A percentile compares a stretch with the other conserved stretches of the same genome.
These are phyloP conservation scores for Aphanomyces astaci DNA, from an alignment of 352 stramenopile species.

Conservation along the genomic window DNA sequence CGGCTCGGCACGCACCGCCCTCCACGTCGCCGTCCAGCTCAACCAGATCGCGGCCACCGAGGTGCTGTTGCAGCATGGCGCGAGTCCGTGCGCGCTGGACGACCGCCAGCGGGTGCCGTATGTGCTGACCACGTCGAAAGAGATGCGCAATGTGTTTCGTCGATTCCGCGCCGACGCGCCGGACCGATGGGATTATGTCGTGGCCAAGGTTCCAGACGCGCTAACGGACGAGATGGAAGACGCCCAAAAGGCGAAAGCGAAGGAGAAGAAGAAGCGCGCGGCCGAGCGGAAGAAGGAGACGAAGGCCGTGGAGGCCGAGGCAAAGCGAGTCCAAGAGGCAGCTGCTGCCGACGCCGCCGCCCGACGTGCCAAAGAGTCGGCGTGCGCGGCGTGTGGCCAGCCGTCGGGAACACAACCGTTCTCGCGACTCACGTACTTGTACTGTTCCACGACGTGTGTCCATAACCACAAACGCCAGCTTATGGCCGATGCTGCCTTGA, in stretches of 20 bases:
- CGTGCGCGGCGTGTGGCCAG: slow-evolving; percentile 73
- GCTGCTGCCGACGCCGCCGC: slow-evolving; percentile 24
- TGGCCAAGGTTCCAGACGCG: slow-evolving; percentile 60
- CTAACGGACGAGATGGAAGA: slow-evolving; percentile 78
- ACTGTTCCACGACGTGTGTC: slow-evolving; percentile 92
- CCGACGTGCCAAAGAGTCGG: slow-evolving; percentile 57
- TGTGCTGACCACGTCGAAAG: slow-evolving; percentile 83
- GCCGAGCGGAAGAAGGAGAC: slow-evolving; percentile 88
- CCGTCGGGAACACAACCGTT: slow-evolving; percentile 84
- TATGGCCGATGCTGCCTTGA: slow-evolving; percentile 87
- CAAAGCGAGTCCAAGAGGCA: slow-evolving; percentile 59
- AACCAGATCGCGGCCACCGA: slow-evolving; percentile 41
- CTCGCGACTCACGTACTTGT: slow-evolving; percentile 86
- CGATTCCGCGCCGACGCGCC: slow-evolving; percentile 75
- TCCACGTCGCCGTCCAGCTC: slow-evolving; percentile 58
- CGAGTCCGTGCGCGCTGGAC: slow-evolving; percentile 81
- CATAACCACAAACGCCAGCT: slow-evolving; percentile 88
- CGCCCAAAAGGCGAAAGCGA: slow-evolving; percentile 76
- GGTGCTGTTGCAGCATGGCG: slow-evolving; percentile 71
- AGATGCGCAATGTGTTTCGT: slow-evolving; percentile 87
- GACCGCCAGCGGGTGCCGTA: slow-evolving; percentile 77
- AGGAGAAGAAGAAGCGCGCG: slow-evolving; percentile 81
- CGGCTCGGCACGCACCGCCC: slow-evolving; percentile 58
- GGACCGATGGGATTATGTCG: slow-evolving; percentile 67
- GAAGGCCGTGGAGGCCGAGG: slow-evolving; percentile 62